A percentile compares a stretch with the other conserved stretches of the same genome.
Conservation (phyloP, 768 basidiomycete genomes). For the Rhodotorula sphaerocarpa region DNA sequence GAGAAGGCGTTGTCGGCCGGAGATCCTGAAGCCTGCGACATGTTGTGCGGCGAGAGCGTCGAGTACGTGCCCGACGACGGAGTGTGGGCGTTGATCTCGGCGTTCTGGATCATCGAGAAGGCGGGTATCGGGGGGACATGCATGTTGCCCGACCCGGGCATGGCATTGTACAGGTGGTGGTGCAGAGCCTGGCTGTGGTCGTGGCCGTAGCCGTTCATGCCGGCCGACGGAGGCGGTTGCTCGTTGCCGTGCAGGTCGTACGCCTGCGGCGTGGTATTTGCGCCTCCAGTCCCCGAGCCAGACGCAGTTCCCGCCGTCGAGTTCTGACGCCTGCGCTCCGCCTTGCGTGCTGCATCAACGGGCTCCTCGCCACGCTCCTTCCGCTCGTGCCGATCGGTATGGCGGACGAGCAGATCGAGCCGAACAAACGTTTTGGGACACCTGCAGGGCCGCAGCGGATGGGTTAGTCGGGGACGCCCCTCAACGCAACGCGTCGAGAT, state of each 20-base stretch:
- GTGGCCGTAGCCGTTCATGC: not conserved
- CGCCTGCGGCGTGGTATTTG: slow-evolving; percentile 2
- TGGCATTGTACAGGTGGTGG: slow-evolving; percentile 14
- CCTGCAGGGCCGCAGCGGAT: slow-evolving; percentile 5
- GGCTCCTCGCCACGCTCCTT: slow-evolving; percentile 31
- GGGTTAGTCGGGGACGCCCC: no score
- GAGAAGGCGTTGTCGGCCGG: slow-evolving; percentile 30
- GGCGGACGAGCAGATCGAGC: slow-evolving; percentile 35
- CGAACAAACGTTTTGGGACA: slow-evolving; percentile 32
- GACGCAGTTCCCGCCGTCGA: not conserved
- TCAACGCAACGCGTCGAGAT: not conserved
- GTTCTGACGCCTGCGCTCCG: slow-evolving; percentile 8
- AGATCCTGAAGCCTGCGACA: slow-evolving; percentile 22
- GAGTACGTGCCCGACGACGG: slow-evolving; percentile 19
- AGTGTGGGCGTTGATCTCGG: slow-evolving; percentile 17
- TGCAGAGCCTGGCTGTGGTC: slow-evolving; percentile 18
- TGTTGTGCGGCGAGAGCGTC: slow-evolving; percentile 26
- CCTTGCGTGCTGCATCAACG: slow-evolving; percentile 1
- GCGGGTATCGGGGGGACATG: slow-evolving; percentile 1
- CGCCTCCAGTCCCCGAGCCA: not conserved
- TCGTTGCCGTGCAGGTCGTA: slow-evolving; percentile 14
- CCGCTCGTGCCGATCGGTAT: slow-evolving; percentile 37
- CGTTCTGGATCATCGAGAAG: slow-evolving; percentile 9
- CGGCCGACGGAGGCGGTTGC: not conserved
- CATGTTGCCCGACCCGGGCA: not conserved